Base-by-base conservation (phyloP, 345 rosid species). In the Nasturtium officinale region DNA sequence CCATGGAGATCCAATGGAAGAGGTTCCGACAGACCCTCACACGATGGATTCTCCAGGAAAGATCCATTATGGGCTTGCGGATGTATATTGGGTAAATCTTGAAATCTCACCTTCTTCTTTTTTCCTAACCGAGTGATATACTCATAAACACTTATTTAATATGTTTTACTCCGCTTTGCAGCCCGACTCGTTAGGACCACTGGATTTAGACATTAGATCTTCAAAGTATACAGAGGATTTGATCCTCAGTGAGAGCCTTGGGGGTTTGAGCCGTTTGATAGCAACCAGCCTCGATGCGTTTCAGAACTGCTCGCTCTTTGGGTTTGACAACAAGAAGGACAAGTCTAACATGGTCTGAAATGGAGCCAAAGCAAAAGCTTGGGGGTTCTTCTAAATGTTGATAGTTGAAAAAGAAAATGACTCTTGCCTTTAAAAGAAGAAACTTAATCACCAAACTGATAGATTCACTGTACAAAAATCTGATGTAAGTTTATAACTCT, bases 221-320 rank as follows among this genome's bases (percentile, higher is more conserved):
- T 80, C 86, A 6, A 95, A 87, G 83, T 90, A 90, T 78, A 82
- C 77, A 0, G 97, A 91, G 64, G 97, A 90, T 73, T 48, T 91
- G 46, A 83, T 86, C 55, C 76, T 90, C 55, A 77, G 84, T 47
- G 92, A 95, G 63, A 90, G 98, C 83, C 89, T 91, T 12, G 88
- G 97, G 32, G 88, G 89, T 72, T 80, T 95, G 78, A 95, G 83
- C 82, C 87, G 93, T 77, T 80, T 95, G 64, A 87, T 92, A 76
- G 98, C 98, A 23, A 95, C 88, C 78, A 95, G 98, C 72, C 87
- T 90, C 61, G 99, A 92, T 77, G 91, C 98, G 50, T 95, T 95
- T 71, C 99, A 89, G 71, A 95, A 82, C 78, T 87, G 88, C 82
- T 87, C 85, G 10, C 83, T 85, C 43, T 89, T 89, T 29, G 83